Base-by-base conservation (phyloP, 257 asterid genomes). In the Solanum lycopersicoides region DNA sequence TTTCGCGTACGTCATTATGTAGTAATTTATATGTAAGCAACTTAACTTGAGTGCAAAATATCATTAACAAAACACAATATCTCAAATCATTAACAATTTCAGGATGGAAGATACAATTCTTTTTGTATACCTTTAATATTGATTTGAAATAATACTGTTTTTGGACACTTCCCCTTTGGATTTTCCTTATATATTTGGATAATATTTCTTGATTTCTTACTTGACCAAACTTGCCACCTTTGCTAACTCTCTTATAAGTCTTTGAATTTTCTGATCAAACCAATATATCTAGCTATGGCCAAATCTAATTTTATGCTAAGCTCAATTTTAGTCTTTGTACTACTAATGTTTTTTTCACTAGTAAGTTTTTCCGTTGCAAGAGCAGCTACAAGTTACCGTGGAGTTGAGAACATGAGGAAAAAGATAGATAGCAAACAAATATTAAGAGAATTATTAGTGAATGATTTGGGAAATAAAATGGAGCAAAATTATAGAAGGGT, bases 341-440 rank as follows among this genome's bases (percentile, higher is more conserved):
- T 92, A 44, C 32, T 92, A 44, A 37, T 91, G 32, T 60, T 91
- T 13, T 56, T 74, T 12, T 87, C 93, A 59, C 86, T 85, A 82
- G 86, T 84, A 10, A 65, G 65, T 56, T 56, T 28, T 14, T 77
- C 65, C 6, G 13, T 15, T 35, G 28, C 90, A 44, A 76, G 59
- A 9, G 93, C 92, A 9, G 92, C 92, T 34, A 44, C 44, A 12
- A 89, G 90, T 44, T 86, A 83, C 28, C 86, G 94, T 2, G 93
- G 91, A 14, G 56, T 42, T 11, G 50, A 30, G 21, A 88, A 23
- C 74, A 86, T 84, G 87, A 88, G 74, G 44, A 89, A 74, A 15
- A 88, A 84, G 76, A 86, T 83, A 77, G 65, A 89, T 14, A 92
- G 95, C 89, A 77, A 65, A 92, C 84, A 90, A 89, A 88, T 91